Evolutionary conservation across 345 rosid species (phyloP).

Genomic region (Eucalyptus melliodora): DNA sequence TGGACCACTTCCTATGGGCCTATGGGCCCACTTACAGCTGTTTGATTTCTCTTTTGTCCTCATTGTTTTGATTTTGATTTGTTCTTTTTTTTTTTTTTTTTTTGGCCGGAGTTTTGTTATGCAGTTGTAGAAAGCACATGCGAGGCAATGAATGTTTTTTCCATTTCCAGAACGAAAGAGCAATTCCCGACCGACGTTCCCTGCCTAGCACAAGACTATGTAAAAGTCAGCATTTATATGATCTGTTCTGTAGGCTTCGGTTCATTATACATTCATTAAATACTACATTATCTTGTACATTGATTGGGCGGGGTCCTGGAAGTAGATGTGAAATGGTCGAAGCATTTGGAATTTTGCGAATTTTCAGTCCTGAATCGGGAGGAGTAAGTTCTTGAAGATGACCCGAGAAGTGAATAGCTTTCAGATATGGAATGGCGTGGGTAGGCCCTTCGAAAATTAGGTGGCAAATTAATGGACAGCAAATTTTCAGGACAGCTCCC

Average conservation of each 20-base stretch:
- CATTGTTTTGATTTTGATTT: background rate
- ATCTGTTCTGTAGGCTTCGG: background rate
- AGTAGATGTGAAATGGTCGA: background rate
- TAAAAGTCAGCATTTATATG: background rate
- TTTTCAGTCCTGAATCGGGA: background rate
- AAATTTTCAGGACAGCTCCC: background rate
- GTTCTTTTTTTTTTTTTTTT: fast-evolving
- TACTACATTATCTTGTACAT: background rate
- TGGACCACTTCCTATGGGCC: background rate
- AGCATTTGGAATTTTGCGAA: background rate
- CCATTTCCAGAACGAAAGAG: background rate
- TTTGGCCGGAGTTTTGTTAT: background rate
- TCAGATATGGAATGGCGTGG: background rate
- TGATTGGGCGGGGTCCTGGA: background rate
- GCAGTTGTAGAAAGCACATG: background rate
- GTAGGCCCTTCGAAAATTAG: background rate
- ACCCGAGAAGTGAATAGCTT: background rate
- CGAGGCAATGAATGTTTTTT: background rate
- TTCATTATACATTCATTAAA: background rate
- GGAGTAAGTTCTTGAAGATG: background rate
- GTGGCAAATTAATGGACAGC: background rate
- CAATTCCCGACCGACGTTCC: background rate
- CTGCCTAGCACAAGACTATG: background rate
- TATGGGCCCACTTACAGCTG: background rate
- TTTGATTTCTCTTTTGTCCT: background rate